Percentiles rank a stretch among this genome's conserved stretches.
Evolutionary conservation across 768 basidiomycete genomes (phyloP).

Genomic region (Leccinum subtestaceum): DNA sequence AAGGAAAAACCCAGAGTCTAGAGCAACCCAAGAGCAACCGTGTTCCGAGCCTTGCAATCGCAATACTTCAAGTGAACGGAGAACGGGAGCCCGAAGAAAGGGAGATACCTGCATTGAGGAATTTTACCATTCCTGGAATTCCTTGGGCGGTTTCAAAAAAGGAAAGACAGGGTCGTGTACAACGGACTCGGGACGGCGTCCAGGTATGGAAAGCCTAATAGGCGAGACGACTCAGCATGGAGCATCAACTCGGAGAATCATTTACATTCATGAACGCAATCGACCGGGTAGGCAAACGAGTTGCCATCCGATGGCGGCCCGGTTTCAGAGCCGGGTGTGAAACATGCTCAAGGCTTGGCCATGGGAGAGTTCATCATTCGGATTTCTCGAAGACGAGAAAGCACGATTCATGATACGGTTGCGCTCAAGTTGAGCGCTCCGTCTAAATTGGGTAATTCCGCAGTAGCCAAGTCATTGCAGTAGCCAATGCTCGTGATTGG

Average conservation of each 20-base stretch:
- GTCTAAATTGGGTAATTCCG: too few species aligned
- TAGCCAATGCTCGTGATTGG: too few species aligned
- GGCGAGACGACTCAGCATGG: not conserved
- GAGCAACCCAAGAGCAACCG: not conserved
- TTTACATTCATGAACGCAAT: not conserved
- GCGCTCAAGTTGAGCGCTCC: too few species aligned
- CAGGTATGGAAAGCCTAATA: not conserved
- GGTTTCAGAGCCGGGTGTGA: too few species aligned
- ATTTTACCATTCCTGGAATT: not conserved
- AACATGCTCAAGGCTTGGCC: too few species aligned
- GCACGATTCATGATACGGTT: too few species aligned
- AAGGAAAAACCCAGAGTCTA: slow-evolving; percentile 10
- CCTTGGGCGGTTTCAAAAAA: not conserved
- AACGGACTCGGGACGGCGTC: not conserved
- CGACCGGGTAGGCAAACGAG: not conserved
- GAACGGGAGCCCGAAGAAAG: not conserved
- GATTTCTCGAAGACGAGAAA: too few species aligned
- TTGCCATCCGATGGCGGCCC: not conserved
- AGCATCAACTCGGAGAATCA: not conserved
- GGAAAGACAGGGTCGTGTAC: slow-evolving; percentile 2
- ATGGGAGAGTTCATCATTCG: too few species aligned
- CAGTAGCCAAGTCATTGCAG: too few species aligned
- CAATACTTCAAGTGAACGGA: slow-evolving; percentile 4
- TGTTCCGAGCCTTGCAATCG: slow-evolving; percentile 1
- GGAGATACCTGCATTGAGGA: not conserved